Percentiles rank a stretch among this genome's conserved stretches.
Evolutionary conservation across 2,329 filamentous ascomycete species (phyloP).

Genomic region (Aspergillus pseudotamarii): DNA sequence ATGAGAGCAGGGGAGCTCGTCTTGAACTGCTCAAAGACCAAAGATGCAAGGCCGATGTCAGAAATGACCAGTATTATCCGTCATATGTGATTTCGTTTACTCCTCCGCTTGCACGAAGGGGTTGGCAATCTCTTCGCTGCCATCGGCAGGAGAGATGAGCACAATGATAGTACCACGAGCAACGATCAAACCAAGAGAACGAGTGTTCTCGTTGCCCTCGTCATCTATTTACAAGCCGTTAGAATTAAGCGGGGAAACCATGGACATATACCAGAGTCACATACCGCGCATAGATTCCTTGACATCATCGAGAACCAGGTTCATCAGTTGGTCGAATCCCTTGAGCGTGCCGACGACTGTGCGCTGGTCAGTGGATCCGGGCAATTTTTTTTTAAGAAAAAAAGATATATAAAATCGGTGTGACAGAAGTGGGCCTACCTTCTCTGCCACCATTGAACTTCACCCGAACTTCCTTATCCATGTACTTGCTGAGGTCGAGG

Average conservation of each 20-base stretch:
- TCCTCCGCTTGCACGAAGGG: slow-evolving; percentile 81
- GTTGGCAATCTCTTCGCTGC: slow-evolving; percentile 94
- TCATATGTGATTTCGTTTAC: slow-evolving; percentile 33
- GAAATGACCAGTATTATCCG: background rate
- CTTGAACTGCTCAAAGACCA: background rate
- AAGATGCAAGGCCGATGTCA: background rate
- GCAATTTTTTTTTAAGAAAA: too few species aligned
- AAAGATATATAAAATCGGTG: background rate
- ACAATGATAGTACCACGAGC: slow-evolving; percentile 91
- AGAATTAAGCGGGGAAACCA: slow-evolving; percentile 9
- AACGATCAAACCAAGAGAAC: slow-evolving; percentile 82
- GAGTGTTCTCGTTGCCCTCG: slow-evolving; percentile 81
- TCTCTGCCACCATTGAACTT: slow-evolving; percentile 96
- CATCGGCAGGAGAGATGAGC: slow-evolving; percentile 87
- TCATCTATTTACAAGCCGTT: slow-evolving; percentile 66
- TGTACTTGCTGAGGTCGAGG: slow-evolving; percentile 90
- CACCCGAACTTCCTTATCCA: slow-evolving; percentile 93
- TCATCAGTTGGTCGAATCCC: slow-evolving; percentile 97
- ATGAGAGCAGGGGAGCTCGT: background rate
- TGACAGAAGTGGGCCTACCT: slow-evolving; percentile 56
- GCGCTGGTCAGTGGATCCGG: slow-evolving; percentile 8
- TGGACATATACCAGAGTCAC: slow-evolving; percentile 23
- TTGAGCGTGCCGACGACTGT: slow-evolving; percentile 86
- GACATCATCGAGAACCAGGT: slow-evolving; percentile 92
- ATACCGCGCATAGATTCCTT: slow-evolving; percentile 85